phyloP scores from a whole-genome alignment of 129 eudicot species.

The Ambrosia artemisiifolia region DNA sequence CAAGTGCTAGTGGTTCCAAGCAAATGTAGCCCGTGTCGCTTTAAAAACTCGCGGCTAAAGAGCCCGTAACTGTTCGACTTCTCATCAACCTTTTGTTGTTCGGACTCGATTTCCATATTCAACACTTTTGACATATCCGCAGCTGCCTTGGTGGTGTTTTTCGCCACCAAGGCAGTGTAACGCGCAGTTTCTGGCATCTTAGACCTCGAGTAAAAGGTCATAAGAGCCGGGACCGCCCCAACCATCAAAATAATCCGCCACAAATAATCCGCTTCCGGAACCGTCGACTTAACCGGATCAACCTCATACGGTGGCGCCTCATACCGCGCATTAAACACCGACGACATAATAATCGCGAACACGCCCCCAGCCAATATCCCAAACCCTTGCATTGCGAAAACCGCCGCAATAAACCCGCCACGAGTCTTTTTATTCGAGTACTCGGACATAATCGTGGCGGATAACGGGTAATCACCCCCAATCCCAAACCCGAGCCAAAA shows the following conservation, averaged over 20 bases:
- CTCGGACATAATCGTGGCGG: slow-evolving; percentile 55
- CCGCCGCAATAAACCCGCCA: slow-evolving; percentile 41
- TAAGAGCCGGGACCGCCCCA: slow-evolving; percentile 38
- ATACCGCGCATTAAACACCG: slow-evolving; percentile 22
- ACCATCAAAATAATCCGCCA: slow-evolving; percentile 44
- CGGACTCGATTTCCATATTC: slow-evolving; percentile 29
- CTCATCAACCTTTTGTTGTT: slow-evolving; percentile 13
- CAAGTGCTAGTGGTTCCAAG: slow-evolving; percentile 41
- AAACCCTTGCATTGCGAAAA: slow-evolving; percentile 47
- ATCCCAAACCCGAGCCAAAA: slow-evolving; percentile 67
- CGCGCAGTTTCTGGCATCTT: slow-evolving; percentile 46
- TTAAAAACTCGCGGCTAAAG: slow-evolving; percentile 28
- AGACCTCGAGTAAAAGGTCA: slow-evolving; percentile 37
- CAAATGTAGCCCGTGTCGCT: slow-evolving; percentile 41
- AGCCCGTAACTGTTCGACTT: slow-evolving; percentile 8
- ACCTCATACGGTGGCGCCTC: slow-evolving; percentile 35
- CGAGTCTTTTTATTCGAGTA: slow-evolving; percentile 43
- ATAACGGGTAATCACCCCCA: slow-evolving; percentile 62
- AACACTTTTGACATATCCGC: slow-evolving; percentile 39
- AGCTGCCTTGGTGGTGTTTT: slow-evolving; percentile 34
- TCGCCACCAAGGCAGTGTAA: slow-evolving; percentile 41
- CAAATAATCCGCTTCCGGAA: slow-evolving; percentile 34
- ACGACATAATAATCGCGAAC: slow-evolving; percentile 29
- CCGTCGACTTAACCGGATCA: slow-evolving; percentile 32
- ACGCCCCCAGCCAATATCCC: slow-evolving; percentile 37